A percentile compares a stretch with the other conserved stretches of the same genome.
Conservation (phyloP, 148 eudicot genomes). For the Rhododendron simsii region DNA sequence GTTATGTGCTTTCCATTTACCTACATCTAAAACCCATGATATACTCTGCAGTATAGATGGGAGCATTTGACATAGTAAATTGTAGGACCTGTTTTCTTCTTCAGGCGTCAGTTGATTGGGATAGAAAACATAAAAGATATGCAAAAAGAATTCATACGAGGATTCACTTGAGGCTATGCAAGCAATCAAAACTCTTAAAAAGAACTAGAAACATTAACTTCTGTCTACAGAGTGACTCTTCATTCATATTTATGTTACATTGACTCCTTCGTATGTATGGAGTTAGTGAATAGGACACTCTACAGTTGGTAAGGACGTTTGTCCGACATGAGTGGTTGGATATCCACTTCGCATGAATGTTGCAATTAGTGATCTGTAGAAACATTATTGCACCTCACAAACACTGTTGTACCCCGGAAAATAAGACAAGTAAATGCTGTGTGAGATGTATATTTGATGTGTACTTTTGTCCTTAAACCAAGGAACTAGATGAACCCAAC, state of each 20-base stretch:
- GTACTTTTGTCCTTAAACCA: not conserved
- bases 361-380: not conserved
- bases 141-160: not conserved
- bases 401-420: not conserved
- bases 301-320: not conserved
- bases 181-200: not conserved
- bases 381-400: not conserved
- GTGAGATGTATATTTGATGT: not conserved
- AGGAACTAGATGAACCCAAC: not conserved
- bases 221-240: not conserved
- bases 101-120: not conserved
- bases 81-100: not conserved
- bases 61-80: not conserved
- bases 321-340: not conserved
- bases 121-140: not conserved
- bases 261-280: not conserved
- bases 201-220: not conserved
- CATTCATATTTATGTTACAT: not conserved
- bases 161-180: not conserved
- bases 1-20: not conserved
- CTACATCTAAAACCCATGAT: not conserved
- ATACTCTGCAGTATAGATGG: not conserved
- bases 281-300: not conserved
- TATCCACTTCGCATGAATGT: not conserved
- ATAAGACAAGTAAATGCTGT: not conserved